phyloP scores from a whole-genome alignment of 2,329 filamentous ascomycete genomes.

The Trichoderma breve region DNA sequence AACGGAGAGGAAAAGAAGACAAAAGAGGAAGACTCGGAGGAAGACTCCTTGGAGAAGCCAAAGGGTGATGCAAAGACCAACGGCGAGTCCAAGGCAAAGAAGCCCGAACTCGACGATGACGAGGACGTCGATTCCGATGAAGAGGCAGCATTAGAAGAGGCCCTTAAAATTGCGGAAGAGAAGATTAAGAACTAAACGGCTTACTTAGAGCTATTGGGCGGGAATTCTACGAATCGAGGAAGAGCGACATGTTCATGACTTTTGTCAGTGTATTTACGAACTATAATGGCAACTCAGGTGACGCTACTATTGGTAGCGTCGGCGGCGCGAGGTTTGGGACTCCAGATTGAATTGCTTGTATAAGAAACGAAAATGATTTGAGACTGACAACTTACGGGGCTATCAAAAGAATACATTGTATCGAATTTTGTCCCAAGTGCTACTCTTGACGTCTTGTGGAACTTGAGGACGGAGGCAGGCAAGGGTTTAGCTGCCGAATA shows the following conservation, averaged over 20 bases:
- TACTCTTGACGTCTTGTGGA: not conserved
- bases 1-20: constrained; percentile 23
- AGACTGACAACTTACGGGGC: not conserved
- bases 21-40: not conserved
- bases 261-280: constrained; percentile 1
- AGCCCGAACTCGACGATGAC: constrained; percentile 17
- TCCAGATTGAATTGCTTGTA: constrained; percentile 11
- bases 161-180: constrained; percentile 34
- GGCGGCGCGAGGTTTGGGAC: not conserved
- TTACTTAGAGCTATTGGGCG: not conserved
- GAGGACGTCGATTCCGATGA: constrained; percentile 38
- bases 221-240: not conserved
- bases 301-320: not conserved
- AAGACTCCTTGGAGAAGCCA: not conserved
- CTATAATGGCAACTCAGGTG: not conserved
- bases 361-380: not conserved
- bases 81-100: constrained; percentile 16
- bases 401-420: not conserved
- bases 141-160: constrained; percentile 39
- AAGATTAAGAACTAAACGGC: not conserved
- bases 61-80: not conserved
- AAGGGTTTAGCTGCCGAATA: not conserved
- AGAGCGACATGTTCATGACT: not conserved
- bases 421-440: not conserved
- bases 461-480: not conserved